A percentile compares a stretch with the other conserved stretches of the same genome.
phyloP scores from a whole-genome alignment of 345 rosid species.

The Euphorbia tirucalli region DNA sequence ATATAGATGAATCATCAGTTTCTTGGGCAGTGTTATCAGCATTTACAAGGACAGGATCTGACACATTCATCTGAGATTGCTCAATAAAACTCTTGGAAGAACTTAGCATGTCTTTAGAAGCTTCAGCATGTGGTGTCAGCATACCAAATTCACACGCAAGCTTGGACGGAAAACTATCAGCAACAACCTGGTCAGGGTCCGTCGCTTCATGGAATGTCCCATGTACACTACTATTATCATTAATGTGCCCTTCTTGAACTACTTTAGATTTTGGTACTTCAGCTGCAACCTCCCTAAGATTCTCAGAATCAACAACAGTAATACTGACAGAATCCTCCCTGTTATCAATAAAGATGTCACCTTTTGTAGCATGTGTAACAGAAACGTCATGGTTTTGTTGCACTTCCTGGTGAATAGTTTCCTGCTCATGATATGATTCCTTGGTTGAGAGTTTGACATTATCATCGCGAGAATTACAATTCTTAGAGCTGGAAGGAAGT shows the following conservation, averaged over 20 bases:
- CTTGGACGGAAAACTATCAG: conserved; percentile 15
- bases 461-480: conserved; percentile 23
- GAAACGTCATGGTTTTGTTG: conserved; percentile 14
- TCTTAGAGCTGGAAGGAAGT: conserved; percentile 24
- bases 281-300: conserved; percentile 12
- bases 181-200: conserved; percentile 18
- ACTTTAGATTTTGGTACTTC: conserved; percentile 9
- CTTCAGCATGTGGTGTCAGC: conserved; percentile 18
- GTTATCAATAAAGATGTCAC: conserved; percentile 4
- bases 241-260: conserved; percentile 18
- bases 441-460: conserved; percentile 20
- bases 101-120: conserved; percentile 13
- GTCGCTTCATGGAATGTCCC: conserved; percentile 14
- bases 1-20: conserved; percentile 35
- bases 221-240: not conserved
- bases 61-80: conserved; percentile 22
- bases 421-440: conserved; percentile 21
- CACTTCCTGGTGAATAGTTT: conserved; percentile 21
- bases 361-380: conserved; percentile 18
- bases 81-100: conserved; percentile 18
- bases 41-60: conserved; percentile 27
- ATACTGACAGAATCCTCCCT: conserved; percentile 23
- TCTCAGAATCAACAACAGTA: conserved; percentile 21
- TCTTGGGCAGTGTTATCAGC: conserved; percentile 22
- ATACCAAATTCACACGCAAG: conserved; percentile 12